Base-by-base conservation (phyloP, 2,329 filamentous ascomycete species). In the Leptographium flavum region DNA sequence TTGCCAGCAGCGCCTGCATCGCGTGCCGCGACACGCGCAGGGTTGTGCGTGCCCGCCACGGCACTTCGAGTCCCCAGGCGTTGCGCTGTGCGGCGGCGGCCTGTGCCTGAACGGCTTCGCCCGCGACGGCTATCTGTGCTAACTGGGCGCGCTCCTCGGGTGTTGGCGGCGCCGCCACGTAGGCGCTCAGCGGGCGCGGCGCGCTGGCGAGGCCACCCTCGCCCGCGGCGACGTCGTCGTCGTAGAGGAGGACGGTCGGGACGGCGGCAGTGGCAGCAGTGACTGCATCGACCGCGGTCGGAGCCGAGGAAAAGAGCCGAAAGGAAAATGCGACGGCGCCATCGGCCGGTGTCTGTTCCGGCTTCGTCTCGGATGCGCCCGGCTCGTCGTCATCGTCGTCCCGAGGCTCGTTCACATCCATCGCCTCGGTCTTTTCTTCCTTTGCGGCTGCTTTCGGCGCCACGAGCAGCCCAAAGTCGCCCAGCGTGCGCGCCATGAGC, bases 11-110 rank as follows among this genome's bases (percentile, higher is more conserved):
- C 3, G 44, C 45, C 42, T 35, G 46, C 49, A 52, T 23, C 6
- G 38, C 40, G 45, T 10, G 49, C 49, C 28, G 47, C n/a, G 54
- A 58, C n/a, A 64, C 54, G 1, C 53, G 58, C 28, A 76, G 60
- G 27, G 59, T 62, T 4, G 60, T 66, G 14, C 45, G 47, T 10
- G 79, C 73, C 46, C 68, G 67, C 77, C 77, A 81, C 2, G 76
- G 74, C 52, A 74, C 63, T 57, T 79, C 74, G 36, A 74, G 57
- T 0, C 76, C 76, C 74, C 74, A 79, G 7, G 64, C 63, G 45
- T 43, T 43, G 67, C 62, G 52, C 56, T 59, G 39, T 53, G 55
- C n/a, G 68, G 67, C 48, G 64, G 60, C 21, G 54, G 54, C 45
- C 22, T 43, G 36, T 6, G 44, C 42, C 2, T 72, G 43, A 14